A percentile compares a stretch with the other conserved stretches of the same genome.
Evolutionary conservation across 2,329 filamentous ascomycete species (phyloP).

Genomic region (Aspergillus eucalypticola): DNA sequence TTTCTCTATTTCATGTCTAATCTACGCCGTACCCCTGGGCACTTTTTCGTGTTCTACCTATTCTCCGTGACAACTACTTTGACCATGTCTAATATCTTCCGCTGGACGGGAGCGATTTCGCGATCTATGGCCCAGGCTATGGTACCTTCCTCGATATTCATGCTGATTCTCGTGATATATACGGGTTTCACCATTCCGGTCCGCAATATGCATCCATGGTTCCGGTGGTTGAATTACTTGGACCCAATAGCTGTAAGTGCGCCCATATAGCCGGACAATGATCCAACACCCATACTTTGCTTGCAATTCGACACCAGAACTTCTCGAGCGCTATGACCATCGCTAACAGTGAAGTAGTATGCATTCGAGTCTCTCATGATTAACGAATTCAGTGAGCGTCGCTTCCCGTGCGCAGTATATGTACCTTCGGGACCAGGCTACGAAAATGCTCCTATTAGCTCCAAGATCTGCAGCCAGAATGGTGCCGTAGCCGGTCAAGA

Average conservation of each 20-base stretch:
- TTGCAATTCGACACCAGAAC: neutral
- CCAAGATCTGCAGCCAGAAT: slow-evolving; percentile 59
- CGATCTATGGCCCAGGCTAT: slow-evolving; percentile 63
- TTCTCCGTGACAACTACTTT: slow-evolving; percentile 72
- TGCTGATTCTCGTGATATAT: slow-evolving; percentile 48
- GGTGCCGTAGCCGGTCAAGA: slow-evolving; percentile 58
- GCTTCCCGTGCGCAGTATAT: slow-evolving; percentile 55
- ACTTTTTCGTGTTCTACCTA: slow-evolving; percentile 85
- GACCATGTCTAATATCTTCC: slow-evolving; percentile 83
- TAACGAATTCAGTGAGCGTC: slow-evolving; percentile 72
- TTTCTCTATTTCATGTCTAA: slow-evolving; percentile 86
- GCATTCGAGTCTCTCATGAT: slow-evolving; percentile 80
- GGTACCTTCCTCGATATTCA: slow-evolving; percentile 56
- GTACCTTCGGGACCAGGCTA: slow-evolving; percentile 49
- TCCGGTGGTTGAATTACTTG: slow-evolving; percentile 78
- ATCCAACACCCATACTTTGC: neutral
- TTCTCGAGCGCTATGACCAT: neutral
- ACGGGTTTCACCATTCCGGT: slow-evolving; percentile 50
- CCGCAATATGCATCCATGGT: slow-evolving; percentile 75
- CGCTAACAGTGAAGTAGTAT: slow-evolving; percentile 49
- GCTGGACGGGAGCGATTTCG: slow-evolving; percentile 73
- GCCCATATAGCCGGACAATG: neutral
- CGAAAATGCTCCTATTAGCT: slow-evolving; percentile 31
- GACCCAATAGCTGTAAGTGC: slow-evolving; percentile 63
- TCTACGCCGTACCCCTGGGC: slow-evolving; percentile 68